Evolutionary conservation across 192 early-diverging fungal species (phyloP), one percentile per base, ranked within the genome.

Genomic region (Chytriomyces hyalinus): DNA sequence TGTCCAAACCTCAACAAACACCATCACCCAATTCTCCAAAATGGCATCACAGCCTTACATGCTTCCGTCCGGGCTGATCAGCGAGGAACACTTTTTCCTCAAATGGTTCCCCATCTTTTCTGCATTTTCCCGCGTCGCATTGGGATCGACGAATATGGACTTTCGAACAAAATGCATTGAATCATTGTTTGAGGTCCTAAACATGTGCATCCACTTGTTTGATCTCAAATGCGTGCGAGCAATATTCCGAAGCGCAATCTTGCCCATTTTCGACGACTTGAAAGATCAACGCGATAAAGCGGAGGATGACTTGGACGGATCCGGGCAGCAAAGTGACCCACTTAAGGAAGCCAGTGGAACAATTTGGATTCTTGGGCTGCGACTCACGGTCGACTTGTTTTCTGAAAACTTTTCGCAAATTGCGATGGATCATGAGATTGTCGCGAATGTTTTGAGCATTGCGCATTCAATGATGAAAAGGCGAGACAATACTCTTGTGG

Each of bases 81-180:
- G 78, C 70, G 87, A 89, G 65, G 87, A 89, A 26, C 87, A 89
- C 63, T 89, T 87, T 67, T 84, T 82, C 69, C 65, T 89, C 15
- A 85, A 85, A 60, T 89, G 87, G 87, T 89, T 87, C 75, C 87
- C 87, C 9, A 84, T 89, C 51, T 82, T 89, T 24, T 84, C 87
- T 15, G 81, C 85, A 17, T 82, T 87, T 24, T 85, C 85, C n/a
- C 73, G 86, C 20, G 80, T 89, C 49, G 77, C 84, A 11, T 83
- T 81, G 67, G 87, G 85, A 44, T 87, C 85, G 7, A 80, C 80
- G 20, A 75, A 71, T 65, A 53, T 79, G 7, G 28, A 61, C 6
- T 83, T 89, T 4, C 64, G 84, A 6, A 87, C 87, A 5, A 61
- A 74, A 36, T 71, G 83, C 6, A 80, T 86, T 43, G 86, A 89